Conservation (phyloP, 2,329 filamentous ascomycete genomes). For the Penicillium sp. region DNA sequence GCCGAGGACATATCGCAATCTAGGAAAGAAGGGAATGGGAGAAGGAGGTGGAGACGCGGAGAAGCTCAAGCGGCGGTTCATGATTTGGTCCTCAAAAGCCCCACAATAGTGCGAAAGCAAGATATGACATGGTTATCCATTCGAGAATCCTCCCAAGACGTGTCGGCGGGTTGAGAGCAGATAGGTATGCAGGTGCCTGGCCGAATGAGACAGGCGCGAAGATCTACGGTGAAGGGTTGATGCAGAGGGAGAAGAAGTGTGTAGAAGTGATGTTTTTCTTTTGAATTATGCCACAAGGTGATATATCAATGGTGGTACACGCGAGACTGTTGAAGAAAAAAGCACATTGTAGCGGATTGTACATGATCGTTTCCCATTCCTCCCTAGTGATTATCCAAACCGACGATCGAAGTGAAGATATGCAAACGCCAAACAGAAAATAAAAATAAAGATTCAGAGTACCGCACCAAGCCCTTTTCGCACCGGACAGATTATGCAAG, state of each 20-base stretch:
- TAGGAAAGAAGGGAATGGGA: background rate
- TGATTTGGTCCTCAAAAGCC: background rate
- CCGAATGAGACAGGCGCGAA: background rate
- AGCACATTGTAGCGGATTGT: conserved; percentile 26
- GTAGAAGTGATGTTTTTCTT: conserved; percentile 4
- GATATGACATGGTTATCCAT: background rate
- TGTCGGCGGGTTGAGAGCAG: background rate
- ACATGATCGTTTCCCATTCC: conserved; percentile 20
- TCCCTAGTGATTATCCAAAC: conserved; percentile 24
- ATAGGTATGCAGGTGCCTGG: background rate
- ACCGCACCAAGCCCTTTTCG: conserved; percentile 28
- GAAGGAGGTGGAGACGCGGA: background rate
- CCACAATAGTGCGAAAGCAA: background rate
- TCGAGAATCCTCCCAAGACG: background rate
- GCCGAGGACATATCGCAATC: background rate
- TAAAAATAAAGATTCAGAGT: conserved; percentile 28
- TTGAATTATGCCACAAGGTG: conserved; percentile 24
- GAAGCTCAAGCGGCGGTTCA: conserved; percentile 3
- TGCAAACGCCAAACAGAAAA: conserved; percentile 26
- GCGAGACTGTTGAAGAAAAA: conserved; percentile 24
- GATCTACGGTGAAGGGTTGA: background rate
- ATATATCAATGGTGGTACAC: conserved; percentile 26
- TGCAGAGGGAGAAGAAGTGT: background rate
- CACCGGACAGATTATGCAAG: conserved; percentile 33
- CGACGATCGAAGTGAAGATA: conserved; percentile 25